Evolutionary conservation across 2,329 filamentous ascomycete genomes (phyloP).

Genomic region (Pestalotiopsis sp.): DNA sequence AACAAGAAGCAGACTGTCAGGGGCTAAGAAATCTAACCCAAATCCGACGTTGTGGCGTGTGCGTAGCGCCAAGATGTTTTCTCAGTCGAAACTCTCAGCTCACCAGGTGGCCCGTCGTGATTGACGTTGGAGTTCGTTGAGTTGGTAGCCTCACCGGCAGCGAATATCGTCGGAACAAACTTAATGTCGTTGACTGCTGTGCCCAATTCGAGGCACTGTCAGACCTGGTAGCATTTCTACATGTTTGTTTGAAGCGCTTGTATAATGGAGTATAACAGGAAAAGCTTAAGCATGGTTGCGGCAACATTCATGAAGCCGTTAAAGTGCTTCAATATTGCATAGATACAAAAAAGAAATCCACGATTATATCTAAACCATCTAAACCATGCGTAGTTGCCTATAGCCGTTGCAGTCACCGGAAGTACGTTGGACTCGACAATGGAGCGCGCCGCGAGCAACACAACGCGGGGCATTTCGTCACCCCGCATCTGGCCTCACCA

Average conservation of each 20-base stretch:
- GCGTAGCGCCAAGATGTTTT: background rate
- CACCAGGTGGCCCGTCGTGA: no score
- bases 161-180: no score
- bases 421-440: background rate
- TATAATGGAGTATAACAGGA: background rate
- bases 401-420: background rate
- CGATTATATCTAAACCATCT: background rate
- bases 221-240: background rate
- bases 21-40: constrained; percentile 34
- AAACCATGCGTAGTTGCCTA: background rate
- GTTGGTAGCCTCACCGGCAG: no score
- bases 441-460: background rate
- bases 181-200: no score
- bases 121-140: no score
- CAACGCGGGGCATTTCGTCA: constrained; percentile 8
- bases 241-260: background rate
- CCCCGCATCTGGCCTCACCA: background rate
- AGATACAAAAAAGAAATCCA: background rate
- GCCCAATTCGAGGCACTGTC: no score
- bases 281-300: background rate
- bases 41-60: background rate
- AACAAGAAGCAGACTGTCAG: constrained; percentile 58
- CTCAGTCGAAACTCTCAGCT: background rate
- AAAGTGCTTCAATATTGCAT: background rate
- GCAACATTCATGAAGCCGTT: background rate